These are phyloP conservation scores for Rhizopus delemar DNA, from an alignment of 371 early-diverging fungal genomes.

Conservation along the genomic window DNA sequence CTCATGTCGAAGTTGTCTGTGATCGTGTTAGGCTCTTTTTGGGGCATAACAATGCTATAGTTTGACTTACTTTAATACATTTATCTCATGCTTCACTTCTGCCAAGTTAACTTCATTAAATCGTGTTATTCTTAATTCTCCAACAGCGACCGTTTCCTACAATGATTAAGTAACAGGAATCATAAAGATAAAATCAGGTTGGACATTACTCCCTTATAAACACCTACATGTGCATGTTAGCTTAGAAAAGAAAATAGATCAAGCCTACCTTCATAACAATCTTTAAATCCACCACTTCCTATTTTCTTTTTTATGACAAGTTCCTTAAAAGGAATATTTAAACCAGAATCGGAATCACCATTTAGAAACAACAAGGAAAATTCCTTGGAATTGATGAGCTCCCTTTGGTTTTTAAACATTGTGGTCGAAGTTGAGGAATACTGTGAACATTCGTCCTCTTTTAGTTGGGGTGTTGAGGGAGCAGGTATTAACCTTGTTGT, in stretches of 20 bases:
- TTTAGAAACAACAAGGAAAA: conserved; percentile 53
- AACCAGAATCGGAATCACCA: conserved; percentile 42
- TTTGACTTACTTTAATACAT: conserved; percentile 65
- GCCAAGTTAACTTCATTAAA: conserved; percentile 71
- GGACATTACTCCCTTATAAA: neutral
- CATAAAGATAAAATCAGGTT: too few species aligned
- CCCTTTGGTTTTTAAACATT: conserved; percentile 24
- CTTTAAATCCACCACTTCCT: conserved; percentile 82
- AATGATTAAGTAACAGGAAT: too few species aligned
- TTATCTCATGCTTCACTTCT: conserved; percentile 77
- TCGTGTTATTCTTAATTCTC: conserved; percentile 64
- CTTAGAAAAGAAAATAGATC: neutral
- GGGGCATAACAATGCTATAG: neutral
- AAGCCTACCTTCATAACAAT: conserved; percentile 63
- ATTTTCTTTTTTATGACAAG: conserved; percentile 63
- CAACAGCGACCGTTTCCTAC: conserved; percentile 73
- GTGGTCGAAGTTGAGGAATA: conserved; percentile 42
- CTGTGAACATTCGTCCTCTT: conserved; percentile 44
- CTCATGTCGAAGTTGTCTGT: conserved; percentile 74
- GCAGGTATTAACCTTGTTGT: conserved; percentile 67
- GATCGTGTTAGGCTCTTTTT: neutral
- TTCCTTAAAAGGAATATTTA: conserved; percentile 65
- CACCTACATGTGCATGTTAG: neutral
- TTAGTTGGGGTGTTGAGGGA: conserved; percentile 67
- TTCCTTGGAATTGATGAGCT: conserved; percentile 52